phyloP scores from a whole-genome alignment of 2,329 filamentous ascomycete species.

The Ceratocystis cubensis region DNA sequence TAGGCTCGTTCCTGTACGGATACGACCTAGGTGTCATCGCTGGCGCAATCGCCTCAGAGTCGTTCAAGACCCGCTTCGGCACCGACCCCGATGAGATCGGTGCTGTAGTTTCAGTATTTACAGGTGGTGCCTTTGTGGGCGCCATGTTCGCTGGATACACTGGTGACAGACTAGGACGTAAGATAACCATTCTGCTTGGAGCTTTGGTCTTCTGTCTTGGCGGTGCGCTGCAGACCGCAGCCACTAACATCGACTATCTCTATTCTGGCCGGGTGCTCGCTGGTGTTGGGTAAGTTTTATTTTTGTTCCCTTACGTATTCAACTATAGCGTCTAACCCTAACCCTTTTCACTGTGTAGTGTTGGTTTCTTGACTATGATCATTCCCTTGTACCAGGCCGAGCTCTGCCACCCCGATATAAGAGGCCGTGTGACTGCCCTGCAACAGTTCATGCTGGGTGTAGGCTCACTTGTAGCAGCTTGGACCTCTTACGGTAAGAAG shows the following conservation, averaged over 20 bases:
- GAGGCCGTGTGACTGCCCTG: slow-evolving; percentile 60
- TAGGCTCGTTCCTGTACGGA: slow-evolving; percentile 43
- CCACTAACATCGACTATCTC: slow-evolving; percentile 44
- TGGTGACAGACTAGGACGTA: slow-evolving; percentile 54
- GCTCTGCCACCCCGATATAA: slow-evolving; percentile 63
- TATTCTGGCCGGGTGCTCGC: slow-evolving; percentile 59
- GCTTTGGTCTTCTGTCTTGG: slow-evolving; percentile 59
- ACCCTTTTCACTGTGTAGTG: slow-evolving; percentile 27
- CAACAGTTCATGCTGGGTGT: slow-evolving; percentile 78
- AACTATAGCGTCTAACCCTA: neutral
- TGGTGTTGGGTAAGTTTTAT: slow-evolving; percentile 39
- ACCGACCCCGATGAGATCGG: slow-evolving; percentile 37
- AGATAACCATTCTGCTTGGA: slow-evolving; percentile 60
- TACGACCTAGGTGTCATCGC: slow-evolving; percentile 45
- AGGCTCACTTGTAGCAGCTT: slow-evolving; percentile 57
- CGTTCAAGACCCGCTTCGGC: slow-evolving; percentile 28
- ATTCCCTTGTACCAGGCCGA: slow-evolving; percentile 63
- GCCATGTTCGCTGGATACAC: slow-evolving; percentile 49
- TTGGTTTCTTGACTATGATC: slow-evolving; percentile 33
- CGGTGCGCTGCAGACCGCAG: slow-evolving; percentile 60
- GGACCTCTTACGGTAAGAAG: slow-evolving; percentile 53
- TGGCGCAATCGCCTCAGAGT: slow-evolving; percentile 38
- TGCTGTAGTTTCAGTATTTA: slow-evolving; percentile 66
- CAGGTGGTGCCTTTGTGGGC: slow-evolving; percentile 62
- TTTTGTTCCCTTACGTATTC: neutral